phyloP scores from a whole-genome alignment of 768 basidiomycete genomes.

The Pilatotrama ljubarskyi region DNA sequence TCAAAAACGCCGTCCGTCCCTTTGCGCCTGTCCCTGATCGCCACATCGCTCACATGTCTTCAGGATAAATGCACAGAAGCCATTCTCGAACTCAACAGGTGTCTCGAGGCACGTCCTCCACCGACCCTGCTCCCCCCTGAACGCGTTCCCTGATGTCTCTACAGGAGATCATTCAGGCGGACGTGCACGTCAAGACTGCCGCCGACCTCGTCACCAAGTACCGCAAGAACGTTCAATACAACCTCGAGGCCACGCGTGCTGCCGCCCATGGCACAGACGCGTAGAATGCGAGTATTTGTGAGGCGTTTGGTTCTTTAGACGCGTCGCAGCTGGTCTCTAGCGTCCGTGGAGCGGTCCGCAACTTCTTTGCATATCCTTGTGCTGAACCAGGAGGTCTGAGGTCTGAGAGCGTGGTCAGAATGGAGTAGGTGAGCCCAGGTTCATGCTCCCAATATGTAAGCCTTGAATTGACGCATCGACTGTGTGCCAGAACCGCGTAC shows the following conservation, averaged over 20 bases:
- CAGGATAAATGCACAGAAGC: conserved; percentile 94
- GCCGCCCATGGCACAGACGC: conserved; percentile 5
- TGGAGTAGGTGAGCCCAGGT: no score
- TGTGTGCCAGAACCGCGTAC: no score
- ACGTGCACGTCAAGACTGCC: conserved; percentile 74
- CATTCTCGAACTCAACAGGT: conserved; percentile 85
- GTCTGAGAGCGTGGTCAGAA: no score
- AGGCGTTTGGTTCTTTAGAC: no score
- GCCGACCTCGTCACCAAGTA: conserved; percentile 87
- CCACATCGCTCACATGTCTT: background rate
- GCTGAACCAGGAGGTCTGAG: no score
- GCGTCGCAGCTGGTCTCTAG: no score
- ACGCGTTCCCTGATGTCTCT: background rate
- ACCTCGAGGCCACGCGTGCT: conserved; percentile 62
- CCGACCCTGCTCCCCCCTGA: background rate
- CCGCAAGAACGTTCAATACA: conserved; percentile 90
- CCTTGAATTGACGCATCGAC: no score
- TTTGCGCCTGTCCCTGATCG: background rate
- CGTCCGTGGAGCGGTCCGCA: no score
- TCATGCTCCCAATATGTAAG: no score
- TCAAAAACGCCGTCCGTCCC: conserved; percentile 79
- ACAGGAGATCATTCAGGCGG: conserved; percentile 80
- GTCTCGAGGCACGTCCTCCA: conserved; percentile 60
- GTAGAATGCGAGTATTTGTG: background rate
- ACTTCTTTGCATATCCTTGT: no score